These are phyloP conservation scores for barley (Hordeum vulgare) DNA, from an alignment of 176 grass and related monocot genomes.

Conservation along the genomic window DNA sequence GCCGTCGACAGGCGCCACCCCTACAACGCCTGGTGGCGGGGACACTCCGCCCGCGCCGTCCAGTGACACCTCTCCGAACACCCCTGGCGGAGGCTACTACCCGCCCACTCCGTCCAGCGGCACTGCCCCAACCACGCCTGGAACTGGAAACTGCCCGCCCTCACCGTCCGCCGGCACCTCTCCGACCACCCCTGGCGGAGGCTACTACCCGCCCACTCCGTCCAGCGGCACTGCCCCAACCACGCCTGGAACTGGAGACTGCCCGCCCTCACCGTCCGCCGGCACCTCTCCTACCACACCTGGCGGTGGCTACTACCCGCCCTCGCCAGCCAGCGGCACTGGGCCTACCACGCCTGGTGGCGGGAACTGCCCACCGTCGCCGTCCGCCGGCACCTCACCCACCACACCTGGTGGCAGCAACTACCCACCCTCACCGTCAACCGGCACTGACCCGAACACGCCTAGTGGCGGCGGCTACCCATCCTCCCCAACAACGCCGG, in stretches of 20 bases:
- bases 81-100: background rate
- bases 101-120: background rate
- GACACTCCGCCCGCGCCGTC: no score
- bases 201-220: background rate
- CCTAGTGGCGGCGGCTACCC: background rate
- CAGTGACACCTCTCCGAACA: no score
- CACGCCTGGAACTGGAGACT: background rate
- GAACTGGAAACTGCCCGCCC: background rate
- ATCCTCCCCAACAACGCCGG: constrained; percentile 6
- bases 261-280: background rate
- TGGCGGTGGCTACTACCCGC: background rate
- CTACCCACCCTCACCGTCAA: constrained; percentile 17
- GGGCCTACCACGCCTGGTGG: background rate
- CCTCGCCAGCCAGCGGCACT: background rate
- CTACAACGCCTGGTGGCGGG: background rate
- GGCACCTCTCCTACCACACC: background rate
- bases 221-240: background rate
- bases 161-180: no score
- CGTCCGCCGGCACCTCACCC: background rate
- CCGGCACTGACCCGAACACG: constrained; percentile 2
- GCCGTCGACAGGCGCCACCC: background rate
- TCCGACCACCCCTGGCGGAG: background rate
- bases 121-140: background rate
- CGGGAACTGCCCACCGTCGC: background rate
- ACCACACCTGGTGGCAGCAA: constrained; percentile 7